Base-by-base conservation (phyloP, 2,329 filamentous ascomycete species). In the Monosporascus sp. region DNA sequence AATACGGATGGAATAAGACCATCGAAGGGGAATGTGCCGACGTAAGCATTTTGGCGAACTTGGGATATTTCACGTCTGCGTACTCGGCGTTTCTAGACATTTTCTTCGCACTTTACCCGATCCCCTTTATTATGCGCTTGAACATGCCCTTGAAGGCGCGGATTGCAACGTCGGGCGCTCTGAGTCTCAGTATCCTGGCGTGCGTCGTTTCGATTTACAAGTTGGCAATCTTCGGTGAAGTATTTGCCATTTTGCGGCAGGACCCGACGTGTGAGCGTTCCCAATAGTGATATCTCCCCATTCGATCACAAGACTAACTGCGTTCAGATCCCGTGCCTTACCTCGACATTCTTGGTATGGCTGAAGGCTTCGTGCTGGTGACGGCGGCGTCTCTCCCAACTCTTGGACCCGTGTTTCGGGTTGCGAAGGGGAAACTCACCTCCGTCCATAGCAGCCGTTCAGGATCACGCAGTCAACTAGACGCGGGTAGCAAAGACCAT, bases 21-120 rank as follows among this genome's bases (percentile, higher is more conserved):
- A 61, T 67, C 35, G 38, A 54, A 3, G 63, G 65, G 26, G 50
- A 52, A 26, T 68, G 65, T 48, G 60, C 60, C 9, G 52, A 58
- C 37, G 52, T 63, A 20, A 55, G 24, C 8, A 49, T 65, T 5
- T 58, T 66, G 51, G 54, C 56, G 5, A 50, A 60, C 35, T 55
- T 68, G 3, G 64, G 63, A 8, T 68, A 66, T 49, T 65, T 67
- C 48, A 62, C 62, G 3, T 67, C 65, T n/a, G 54, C 60, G 3
- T 67, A 67, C 52, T 67, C 65, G 7, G 64, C 64, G 4, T 62
- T 63, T 28, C 64, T 68, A 43, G 65, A 68, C 53, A 49, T 67
- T 7, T 67, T 67, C 56, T 68, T 67, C 55, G 65, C 65, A 7
- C 53, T 68, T 6, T 68, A 67, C 47, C 65, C 65, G 5, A 60